Evolutionary conservation across 805 yeast species (phyloP).

Genomic region (Spathaspora gorwiae): DNA sequence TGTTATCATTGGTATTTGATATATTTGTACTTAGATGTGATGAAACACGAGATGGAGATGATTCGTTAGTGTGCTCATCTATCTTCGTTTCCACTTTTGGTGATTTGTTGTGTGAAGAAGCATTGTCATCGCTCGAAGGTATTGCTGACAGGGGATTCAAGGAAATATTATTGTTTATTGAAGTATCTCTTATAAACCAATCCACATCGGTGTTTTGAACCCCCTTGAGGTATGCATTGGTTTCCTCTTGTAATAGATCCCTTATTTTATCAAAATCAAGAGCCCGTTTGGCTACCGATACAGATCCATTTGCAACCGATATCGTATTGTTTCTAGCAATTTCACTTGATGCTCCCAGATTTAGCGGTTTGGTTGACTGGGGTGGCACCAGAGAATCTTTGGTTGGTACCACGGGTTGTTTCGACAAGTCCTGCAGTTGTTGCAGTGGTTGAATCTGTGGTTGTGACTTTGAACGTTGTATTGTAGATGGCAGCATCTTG

Average conservation of each 20-base stretch:
- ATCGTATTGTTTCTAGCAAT: not conserved
- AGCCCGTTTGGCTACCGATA: not conserved
- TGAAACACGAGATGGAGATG: conserved; percentile 8
- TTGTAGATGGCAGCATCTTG: not conserved
- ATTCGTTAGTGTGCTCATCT: not conserved
- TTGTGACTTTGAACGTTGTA: too few relatives aligned
- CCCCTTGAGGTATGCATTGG: conserved; percentile 19
- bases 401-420: too few relatives aligned
- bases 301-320: not conserved
- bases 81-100: too few relatives aligned
- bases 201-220: conserved; percentile 43
- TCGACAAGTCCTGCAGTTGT: too few relatives aligned
- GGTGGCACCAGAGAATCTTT: too few relatives aligned
- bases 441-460: too few relatives aligned
- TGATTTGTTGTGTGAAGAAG: too few relatives aligned
- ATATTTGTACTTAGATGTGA: conserved; percentile 21
- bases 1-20: conserved; percentile 30
- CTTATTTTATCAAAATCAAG: conserved; percentile 18
- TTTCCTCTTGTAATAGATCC: conserved; percentile 19
- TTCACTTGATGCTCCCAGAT: not conserved
- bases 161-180: conserved; percentile 6
- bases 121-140: too few relatives aligned
- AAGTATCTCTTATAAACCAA: conserved; percentile 46
- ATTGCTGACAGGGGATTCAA: too few relatives aligned
- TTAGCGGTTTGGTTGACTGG: not conserved